phyloP scores from a whole-genome alignment of 208 protist species.

The Leishmania major region DNA sequence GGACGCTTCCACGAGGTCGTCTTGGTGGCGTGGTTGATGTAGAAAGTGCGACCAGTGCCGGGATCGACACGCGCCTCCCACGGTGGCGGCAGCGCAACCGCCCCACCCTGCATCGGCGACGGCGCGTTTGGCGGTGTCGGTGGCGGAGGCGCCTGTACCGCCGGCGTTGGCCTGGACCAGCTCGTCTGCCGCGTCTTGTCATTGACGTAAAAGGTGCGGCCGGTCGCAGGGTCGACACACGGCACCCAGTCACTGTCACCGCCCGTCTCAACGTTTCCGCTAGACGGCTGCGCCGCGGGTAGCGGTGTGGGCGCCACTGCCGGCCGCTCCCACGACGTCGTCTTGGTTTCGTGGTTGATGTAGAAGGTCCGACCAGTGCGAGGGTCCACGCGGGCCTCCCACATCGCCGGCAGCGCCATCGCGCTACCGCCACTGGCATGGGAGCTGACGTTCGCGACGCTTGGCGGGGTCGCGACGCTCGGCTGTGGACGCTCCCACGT shows the following conservation, averaged over 20 bases:
- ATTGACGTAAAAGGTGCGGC: constrained; percentile 75
- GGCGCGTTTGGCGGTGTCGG: constrained; percentile 1
- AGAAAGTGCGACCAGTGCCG: constrained; percentile 58
- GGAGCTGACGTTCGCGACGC: neutral
- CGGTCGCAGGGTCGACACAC: constrained; percentile 45
- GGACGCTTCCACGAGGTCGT: constrained; percentile 67
- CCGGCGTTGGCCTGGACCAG: constrained; percentile 38
- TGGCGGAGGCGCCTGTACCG: neutral
- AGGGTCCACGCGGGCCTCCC: constrained; percentile 53
- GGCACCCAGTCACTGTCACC: constrained; percentile 44
- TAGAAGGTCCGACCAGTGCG: constrained; percentile 64
- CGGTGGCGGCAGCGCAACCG: neutral
- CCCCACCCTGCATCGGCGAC: neutral
- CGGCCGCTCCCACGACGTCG: constrained; percentile 65
- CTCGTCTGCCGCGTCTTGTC: constrained; percentile 70
- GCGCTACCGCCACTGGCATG: neutral
- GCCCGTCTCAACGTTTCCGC: neutral
- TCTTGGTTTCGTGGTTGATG: constrained; percentile 70
- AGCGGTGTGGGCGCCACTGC: constrained; percentile 5
- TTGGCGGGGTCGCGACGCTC: neutral
- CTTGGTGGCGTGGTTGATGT: constrained; percentile 74
- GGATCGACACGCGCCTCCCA: constrained; percentile 58
- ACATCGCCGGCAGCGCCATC: constrained; percentile 11
- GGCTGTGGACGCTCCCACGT: constrained; percentile 43
- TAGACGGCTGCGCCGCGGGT: neutral